phyloP scores from a whole-genome alignment of 78 protist genomes.

The Cavenderia fasciculata region DNA sequence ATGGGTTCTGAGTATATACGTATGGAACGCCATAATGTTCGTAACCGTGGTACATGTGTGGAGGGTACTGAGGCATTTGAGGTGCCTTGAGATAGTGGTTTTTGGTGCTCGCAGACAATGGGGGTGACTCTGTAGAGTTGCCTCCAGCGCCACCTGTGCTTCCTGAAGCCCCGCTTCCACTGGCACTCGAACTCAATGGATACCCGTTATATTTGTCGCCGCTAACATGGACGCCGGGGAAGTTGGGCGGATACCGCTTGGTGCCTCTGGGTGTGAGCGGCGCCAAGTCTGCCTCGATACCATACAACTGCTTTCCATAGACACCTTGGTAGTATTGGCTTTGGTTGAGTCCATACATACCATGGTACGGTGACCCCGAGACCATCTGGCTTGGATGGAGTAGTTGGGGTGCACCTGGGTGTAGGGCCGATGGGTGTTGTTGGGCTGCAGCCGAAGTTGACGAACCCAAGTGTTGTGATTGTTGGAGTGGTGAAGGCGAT shows the following conservation, averaged over 20 bases:
- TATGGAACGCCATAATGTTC: too few relatives aligned
- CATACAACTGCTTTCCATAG: not conserved
- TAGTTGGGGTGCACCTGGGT: not conserved
- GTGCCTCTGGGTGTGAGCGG: conserved; percentile 48
- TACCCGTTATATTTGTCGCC: not conserved
- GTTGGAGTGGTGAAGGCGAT: conserved; percentile 18
- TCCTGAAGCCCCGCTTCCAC: too few relatives aligned
- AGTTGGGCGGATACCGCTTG: not conserved
- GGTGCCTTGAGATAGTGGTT: not conserved
- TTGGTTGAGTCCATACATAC: not conserved
- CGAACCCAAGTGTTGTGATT: conserved; percentile 16
- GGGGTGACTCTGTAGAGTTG: not conserved
- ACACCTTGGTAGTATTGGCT: too few relatives aligned
- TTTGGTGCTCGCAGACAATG: not conserved
- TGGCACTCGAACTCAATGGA: too few relatives aligned
- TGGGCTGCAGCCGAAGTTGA: not conserved
- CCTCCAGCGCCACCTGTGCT: not conserved
- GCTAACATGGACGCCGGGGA: not conserved
- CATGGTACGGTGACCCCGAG: not conserved
- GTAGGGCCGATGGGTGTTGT: not conserved
- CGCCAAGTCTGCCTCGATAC: conserved; percentile 28
- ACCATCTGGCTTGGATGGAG: not conserved
- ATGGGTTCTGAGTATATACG: too few relatives aligned
- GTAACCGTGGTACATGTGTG: too few relatives aligned
- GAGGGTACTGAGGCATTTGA: too few relatives aligned